These are phyloP conservation scores for Paragyromitra xinjiangensis DNA, from an alignment of 495 filamentous ascomycete species.

Conservation along the genomic window DNA sequence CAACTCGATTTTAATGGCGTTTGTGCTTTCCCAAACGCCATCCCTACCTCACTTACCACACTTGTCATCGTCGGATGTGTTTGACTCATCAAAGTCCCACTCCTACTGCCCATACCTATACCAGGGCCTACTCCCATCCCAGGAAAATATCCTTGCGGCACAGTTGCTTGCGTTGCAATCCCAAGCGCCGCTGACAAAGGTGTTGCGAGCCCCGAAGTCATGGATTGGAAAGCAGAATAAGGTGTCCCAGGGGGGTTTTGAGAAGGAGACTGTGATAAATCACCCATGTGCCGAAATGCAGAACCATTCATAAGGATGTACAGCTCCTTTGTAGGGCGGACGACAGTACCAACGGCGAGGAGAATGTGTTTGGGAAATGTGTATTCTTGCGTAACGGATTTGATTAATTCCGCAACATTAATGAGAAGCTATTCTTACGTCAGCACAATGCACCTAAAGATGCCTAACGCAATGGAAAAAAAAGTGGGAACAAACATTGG, in stretches of 20 bases:
- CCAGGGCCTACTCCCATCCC: constrained; percentile 19
- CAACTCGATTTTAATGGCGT: constrained; percentile 28
- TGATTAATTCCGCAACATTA: constrained; percentile 56
- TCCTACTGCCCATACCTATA: constrained; percentile 43
- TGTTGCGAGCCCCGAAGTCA: constrained; percentile 65
- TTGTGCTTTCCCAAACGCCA: constrained; percentile 45
- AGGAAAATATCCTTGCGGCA: constrained; percentile 63
- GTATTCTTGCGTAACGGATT: constrained; percentile 55
- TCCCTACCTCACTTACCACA: constrained; percentile 45
- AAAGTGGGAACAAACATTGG: constrained; percentile 35
- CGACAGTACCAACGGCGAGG: constrained; percentile 53
- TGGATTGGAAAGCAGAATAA: constrained; percentile 52
- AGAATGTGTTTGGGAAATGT: constrained; percentile 54
- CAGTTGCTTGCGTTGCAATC: constrained; percentile 86
- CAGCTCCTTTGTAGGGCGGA: constrained; percentile 56
- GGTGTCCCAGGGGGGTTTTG: constrained; percentile 21
- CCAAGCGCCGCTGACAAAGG: constrained; percentile 87
- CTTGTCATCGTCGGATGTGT: constrained; percentile 55
- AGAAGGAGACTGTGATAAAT: constrained; percentile 15
- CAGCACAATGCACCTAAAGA: not conserved
- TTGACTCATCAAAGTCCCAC: constrained; percentile 49
- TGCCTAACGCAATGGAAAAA: not conserved
- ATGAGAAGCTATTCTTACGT: constrained; percentile 50
- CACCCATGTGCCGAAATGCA: constrained; percentile 52
- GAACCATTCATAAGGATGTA: constrained; percentile 56